Conservation (phyloP, 2,329 filamentous ascomycete genomes). For the Scorias spongiosa region DNA sequence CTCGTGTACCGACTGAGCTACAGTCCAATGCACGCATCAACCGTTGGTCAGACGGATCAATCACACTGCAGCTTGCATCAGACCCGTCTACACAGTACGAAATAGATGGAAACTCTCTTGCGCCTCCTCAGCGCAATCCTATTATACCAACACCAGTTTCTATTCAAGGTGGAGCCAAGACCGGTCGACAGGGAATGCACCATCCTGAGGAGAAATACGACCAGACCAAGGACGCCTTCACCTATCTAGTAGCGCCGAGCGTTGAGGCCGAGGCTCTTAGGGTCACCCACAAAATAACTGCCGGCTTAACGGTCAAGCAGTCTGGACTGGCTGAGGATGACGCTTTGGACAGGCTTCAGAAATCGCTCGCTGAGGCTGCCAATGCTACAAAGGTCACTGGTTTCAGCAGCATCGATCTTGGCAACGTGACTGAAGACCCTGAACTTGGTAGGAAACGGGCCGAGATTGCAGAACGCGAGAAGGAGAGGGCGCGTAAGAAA, state of each 20-base stretch:
- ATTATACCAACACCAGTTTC: conserved; percentile 33
- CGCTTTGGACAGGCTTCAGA: conserved; percentile 52
- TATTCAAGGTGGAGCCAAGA: conserved; percentile 18
- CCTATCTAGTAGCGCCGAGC: conserved; percentile 60
- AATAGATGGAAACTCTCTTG: conserved; percentile 53
- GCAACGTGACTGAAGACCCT: conserved; percentile 56
- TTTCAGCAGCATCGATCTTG: conserved; percentile 45
- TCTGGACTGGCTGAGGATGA: conserved; percentile 55
- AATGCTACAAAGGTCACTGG: conserved; percentile 38
- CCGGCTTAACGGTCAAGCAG: conserved; percentile 53
- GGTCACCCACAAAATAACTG: conserved; percentile 60
- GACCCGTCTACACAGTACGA: conserved; percentile 56
- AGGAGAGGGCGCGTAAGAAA: conserved; percentile 48
- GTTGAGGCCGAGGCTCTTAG: conserved; percentile 52
- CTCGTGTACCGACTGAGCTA: conserved; percentile 47
- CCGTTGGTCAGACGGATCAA: conserved; percentile 65
- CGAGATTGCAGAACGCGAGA: conserved; percentile 60
- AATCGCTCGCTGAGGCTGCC: conserved; percentile 49
- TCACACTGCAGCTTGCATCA: conserved; percentile 59
- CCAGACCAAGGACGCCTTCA: conserved; percentile 55
- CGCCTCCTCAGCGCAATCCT: conserved; percentile 40
- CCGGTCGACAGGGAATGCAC: conserved; percentile 10
- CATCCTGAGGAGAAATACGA: conserved; percentile 39
- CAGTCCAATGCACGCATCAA: conserved; percentile 63
- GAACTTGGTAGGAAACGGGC: conserved; percentile 61